These are phyloP conservation scores for Cladosporium colombiae DNA, from an alignment of 2,329 filamentous ascomycete genomes.

Conservation along the genomic window DNA sequence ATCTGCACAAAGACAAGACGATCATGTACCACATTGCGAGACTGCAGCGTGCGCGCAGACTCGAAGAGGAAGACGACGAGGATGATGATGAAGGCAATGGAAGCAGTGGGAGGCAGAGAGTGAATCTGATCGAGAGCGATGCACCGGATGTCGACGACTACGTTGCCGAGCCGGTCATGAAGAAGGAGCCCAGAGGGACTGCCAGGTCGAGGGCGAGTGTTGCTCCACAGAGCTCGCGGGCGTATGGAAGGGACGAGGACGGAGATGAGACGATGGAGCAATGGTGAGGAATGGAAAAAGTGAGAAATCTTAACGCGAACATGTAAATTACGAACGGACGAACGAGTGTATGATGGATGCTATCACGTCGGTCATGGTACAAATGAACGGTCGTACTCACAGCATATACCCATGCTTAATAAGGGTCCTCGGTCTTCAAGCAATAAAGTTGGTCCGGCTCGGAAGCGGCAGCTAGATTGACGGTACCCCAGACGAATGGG, in stretches of 20 bases:
- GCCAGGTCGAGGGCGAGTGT: slow-evolving; percentile 8
- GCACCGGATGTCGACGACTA: slow-evolving; percentile 30
- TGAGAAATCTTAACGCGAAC: neutral
- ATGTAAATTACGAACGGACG: neutral
- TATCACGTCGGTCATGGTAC: neutral
- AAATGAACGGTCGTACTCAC: neutral
- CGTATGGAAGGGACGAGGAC: slow-evolving; percentile 19
- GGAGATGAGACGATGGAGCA: slow-evolving; percentile 20
- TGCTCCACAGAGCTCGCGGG: slow-evolving; percentile 17
- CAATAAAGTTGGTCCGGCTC: neutral
- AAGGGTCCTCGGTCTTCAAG: slow-evolving; percentile 3
- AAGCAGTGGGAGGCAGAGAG: slow-evolving; percentile 29
- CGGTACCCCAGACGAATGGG: slow-evolving; percentile 9
- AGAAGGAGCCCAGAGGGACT: slow-evolving; percentile 21
- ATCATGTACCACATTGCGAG: slow-evolving; percentile 62
- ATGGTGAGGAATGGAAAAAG: slow-evolving; percentile 1
- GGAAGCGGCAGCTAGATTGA: slow-evolving; percentile 3
- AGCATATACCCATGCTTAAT: neutral
- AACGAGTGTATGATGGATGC: neutral
- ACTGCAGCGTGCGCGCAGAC: slow-evolving; percentile 47
- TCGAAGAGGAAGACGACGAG: slow-evolving; percentile 49
- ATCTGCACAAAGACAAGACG: slow-evolving; percentile 59
- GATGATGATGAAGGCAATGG: slow-evolving; percentile 38
- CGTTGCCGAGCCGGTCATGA: slow-evolving; percentile 20
- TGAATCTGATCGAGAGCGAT: slow-evolving; percentile 33